Evolutionary conservation across 208 protist genomes (phyloP).

Genomic region (Trypanosoma grayi): DNA sequence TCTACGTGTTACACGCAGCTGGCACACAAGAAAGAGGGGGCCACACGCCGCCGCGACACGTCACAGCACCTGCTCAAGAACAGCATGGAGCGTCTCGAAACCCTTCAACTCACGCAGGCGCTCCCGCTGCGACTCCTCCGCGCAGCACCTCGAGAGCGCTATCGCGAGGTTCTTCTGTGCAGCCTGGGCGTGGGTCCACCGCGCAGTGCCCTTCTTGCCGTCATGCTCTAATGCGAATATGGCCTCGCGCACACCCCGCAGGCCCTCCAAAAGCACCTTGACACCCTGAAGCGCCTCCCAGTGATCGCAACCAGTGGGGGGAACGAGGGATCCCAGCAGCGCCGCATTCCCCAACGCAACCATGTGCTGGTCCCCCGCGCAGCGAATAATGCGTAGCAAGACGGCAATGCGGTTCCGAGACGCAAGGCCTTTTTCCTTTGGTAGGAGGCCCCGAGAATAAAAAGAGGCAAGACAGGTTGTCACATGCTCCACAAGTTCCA

Average conservation of each 20-base stretch:
- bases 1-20: no score
- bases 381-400: conserved; percentile 18
- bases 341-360: conserved; percentile 38
- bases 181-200: conserved; percentile 18
- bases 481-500: conserved; percentile 22
- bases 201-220: conserved; percentile 10
- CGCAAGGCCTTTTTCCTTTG: neutral
- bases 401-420: conserved; percentile 2
- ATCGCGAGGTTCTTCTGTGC: conserved; percentile 43
- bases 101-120: conserved; percentile 40
- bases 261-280: conserved; percentile 25
- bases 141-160: conserved; percentile 30
- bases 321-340: conserved; percentile 25
- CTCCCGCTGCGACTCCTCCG: conserved; percentile 29
- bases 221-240: conserved; percentile 24
- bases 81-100: conserved; percentile 43
- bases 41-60: no score
- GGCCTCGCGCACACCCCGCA: conserved; percentile 21
- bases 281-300: conserved; percentile 13
- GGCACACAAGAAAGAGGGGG: neutral
- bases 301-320: neutral
- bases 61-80: conserved; percentile 15
- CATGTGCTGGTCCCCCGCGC: neutral
- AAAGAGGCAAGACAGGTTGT: conserved; percentile 21
- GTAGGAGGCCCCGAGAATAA: conserved; percentile 20